Conservation (phyloP, 148 eudicot genomes). For the Gaultheria prostrata region DNA sequence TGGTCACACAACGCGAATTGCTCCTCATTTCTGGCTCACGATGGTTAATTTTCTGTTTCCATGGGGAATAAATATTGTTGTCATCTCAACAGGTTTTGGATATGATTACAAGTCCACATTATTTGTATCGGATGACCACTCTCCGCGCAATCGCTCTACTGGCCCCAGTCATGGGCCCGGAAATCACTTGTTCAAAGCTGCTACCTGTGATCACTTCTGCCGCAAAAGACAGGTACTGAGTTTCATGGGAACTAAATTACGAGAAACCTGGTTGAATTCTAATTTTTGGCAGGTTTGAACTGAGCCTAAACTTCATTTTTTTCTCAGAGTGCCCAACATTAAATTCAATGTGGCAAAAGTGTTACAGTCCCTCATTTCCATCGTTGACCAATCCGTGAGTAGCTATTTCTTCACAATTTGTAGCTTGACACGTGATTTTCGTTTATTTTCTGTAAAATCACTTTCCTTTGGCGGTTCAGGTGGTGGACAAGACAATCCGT, state of each 20-base stretch:
- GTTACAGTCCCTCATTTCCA: constrained; percentile 70
- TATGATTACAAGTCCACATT: constrained; percentile 86
- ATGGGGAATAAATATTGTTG: not conserved
- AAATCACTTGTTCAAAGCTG: constrained; percentile 80
- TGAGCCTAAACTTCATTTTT: not conserved
- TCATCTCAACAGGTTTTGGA: constrained; percentile 68
- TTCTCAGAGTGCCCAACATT: constrained; percentile 86
- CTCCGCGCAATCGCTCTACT: constrained; percentile 81
- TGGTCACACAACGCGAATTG: not conserved
- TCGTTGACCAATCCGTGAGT: constrained; percentile 84
- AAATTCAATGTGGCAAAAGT: constrained; percentile 96
- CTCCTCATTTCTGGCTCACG: not conserved
- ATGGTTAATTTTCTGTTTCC: constrained; percentile 4
- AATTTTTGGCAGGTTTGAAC: not conserved
- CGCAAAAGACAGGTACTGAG: constrained; percentile 73
- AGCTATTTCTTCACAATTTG: constrained; percentile 2
- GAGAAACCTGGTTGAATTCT: not conserved
- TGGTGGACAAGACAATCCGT: constrained; percentile 74
- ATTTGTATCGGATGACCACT: constrained; percentile 89
- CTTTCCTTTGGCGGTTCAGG: constrained; percentile 34
- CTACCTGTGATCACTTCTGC: constrained; percentile 72
- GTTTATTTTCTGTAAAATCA: not conserved
- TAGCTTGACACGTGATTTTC: not conserved
- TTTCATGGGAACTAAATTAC: constrained; percentile 9
- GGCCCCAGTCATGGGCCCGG: constrained; percentile 97